phyloP scores from a whole-genome alignment of 306 rosid species.

The Glycine latifolia region DNA sequence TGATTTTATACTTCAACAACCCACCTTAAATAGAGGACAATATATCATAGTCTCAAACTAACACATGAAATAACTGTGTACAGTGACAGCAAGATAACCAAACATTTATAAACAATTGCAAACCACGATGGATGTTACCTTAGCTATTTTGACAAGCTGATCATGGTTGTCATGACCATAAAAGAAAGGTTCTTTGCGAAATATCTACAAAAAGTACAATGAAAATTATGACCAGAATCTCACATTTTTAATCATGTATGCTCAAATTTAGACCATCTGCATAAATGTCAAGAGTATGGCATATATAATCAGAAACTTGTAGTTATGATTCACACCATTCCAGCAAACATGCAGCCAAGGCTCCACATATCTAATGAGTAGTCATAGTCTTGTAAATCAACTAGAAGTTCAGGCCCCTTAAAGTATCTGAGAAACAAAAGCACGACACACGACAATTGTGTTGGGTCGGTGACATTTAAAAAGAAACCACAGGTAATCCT shows the following conservation, averaged over 20 bases:
- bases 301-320: constrained; percentile 7
- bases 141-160: constrained; percentile 82
- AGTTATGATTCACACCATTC: constrained; percentile 71
- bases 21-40: too few relatives aligned
- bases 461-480: constrained; percentile 6
- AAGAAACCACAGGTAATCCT: constrained; percentile 20
- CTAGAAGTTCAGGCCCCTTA: constrained; percentile 85
- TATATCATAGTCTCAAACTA: not conserved
- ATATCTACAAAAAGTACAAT: constrained; percentile 59
- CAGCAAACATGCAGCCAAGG: constrained; percentile 99
- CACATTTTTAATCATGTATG: not conserved
- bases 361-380: constrained; percentile 96
- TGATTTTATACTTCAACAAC: not conserved
- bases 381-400: constrained; percentile 84
- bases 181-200: constrained; percentile 93
- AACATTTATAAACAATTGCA: constrained; percentile 14
- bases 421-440: constrained; percentile 66
- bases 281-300: not conserved
- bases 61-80: not conserved
- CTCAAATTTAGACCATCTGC: not conserved
- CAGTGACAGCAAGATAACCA: not conserved
- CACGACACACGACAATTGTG: constrained; percentile 2
- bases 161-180: constrained; percentile 98
- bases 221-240: not conserved
- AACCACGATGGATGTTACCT: constrained; percentile 54